phyloP scores from a whole-genome alignment of 108 stramenopile genomes.

The Phaeodactylum tricornutum region DNA sequence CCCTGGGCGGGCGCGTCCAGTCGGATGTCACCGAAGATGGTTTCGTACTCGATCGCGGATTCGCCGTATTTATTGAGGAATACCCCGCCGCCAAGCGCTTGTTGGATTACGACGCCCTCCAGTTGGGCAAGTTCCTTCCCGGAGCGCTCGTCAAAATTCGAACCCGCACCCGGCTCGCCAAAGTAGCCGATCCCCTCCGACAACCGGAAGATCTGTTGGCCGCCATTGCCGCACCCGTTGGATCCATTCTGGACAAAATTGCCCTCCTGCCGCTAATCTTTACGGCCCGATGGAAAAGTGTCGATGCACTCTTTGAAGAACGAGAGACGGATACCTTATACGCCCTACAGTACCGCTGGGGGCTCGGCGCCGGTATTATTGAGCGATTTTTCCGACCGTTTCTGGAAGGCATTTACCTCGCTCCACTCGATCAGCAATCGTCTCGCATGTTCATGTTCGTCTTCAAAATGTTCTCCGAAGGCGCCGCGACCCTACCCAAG shows the following conservation, averaged over 20 bases:
- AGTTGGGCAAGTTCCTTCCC: slow-evolving; percentile 50
- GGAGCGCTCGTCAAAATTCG: slow-evolving; percentile 67
- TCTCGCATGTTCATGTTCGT: slow-evolving; percentile 84
- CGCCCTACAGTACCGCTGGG: slow-evolving; percentile 48
- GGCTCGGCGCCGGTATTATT: slow-evolving; percentile 65
- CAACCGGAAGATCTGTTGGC: slow-evolving; percentile 32
- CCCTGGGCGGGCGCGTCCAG: slow-evolving; percentile 66
- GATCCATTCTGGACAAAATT: slow-evolving; percentile 52
- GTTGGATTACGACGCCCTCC: slow-evolving; percentile 53
- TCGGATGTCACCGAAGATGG: slow-evolving; percentile 63
- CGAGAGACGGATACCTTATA: slow-evolving; percentile 53
- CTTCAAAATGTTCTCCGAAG: slow-evolving; percentile 78
- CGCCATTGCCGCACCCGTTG: slow-evolving; percentile 58
- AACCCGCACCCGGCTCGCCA: slow-evolving; percentile 17
- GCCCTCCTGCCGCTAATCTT: slow-evolving; percentile 46
- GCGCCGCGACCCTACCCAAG: slow-evolving; percentile 52
- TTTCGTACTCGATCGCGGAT: slow-evolving; percentile 71
- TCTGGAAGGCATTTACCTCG: slow-evolving; percentile 76
- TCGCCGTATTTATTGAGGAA: slow-evolving; percentile 83
- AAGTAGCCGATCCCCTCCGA: slow-evolving; percentile 74
- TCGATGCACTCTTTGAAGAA: slow-evolving; percentile 67
- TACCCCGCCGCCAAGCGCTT: slow-evolving; percentile 58
- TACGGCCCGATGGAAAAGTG: slow-evolving; percentile 35
- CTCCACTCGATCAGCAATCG: slow-evolving; percentile 55
- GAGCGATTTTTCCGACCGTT: slow-evolving; percentile 70